phyloP scores from a whole-genome alignment of 805 yeast genomes.

The Starmerella tilneyi region DNA sequence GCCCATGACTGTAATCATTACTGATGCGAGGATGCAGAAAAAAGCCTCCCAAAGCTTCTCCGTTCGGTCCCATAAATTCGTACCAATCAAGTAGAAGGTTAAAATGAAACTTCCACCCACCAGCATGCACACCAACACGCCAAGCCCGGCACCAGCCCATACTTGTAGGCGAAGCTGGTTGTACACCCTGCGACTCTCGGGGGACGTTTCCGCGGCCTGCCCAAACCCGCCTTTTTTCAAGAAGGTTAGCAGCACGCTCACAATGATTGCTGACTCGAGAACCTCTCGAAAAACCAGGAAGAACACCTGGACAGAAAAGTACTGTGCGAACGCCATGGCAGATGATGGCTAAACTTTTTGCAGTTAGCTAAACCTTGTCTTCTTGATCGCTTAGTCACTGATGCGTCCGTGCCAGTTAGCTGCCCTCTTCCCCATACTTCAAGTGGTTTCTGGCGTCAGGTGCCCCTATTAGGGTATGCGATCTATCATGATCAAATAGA shows the following conservation, averaged over 20 bases:
- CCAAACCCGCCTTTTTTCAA: slow-evolving; percentile 58
- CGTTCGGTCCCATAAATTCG: slow-evolving; percentile 76
- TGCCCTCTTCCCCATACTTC: no score
- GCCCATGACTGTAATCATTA: slow-evolving; percentile 81
- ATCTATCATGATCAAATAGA: no score
- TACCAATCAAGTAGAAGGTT: slow-evolving; percentile 65
- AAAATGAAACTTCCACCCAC: slow-evolving; percentile 64
- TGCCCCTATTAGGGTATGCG: no score
- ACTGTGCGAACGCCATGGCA: slow-evolving; percentile 27
- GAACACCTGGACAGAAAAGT: slow-evolving; percentile 62
- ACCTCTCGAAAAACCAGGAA: slow-evolving; percentile 85
- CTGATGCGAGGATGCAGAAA: slow-evolving; percentile 64
- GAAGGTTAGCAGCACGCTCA: slow-evolving; percentile 78
- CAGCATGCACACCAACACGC: slow-evolving; percentile 56
- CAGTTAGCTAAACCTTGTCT: no score
- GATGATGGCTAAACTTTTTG: neutral
- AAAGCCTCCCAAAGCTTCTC: slow-evolving; percentile 87
- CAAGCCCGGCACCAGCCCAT: slow-evolving; percentile 69
- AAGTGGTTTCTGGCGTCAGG: no score
- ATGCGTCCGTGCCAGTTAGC: no score
- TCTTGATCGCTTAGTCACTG: no score
- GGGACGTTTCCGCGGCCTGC: slow-evolving; percentile 31
- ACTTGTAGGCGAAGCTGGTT: slow-evolving; percentile 53
- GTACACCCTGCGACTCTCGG: slow-evolving; percentile 29
- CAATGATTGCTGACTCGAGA: slow-evolving; percentile 76